Percentiles rank a stretch among this genome's conserved stretches.
These are phyloP conservation scores for Dianthus caryophyllus DNA, from an alignment of 148 eudicot species.

Conservation along the genomic window DNA sequence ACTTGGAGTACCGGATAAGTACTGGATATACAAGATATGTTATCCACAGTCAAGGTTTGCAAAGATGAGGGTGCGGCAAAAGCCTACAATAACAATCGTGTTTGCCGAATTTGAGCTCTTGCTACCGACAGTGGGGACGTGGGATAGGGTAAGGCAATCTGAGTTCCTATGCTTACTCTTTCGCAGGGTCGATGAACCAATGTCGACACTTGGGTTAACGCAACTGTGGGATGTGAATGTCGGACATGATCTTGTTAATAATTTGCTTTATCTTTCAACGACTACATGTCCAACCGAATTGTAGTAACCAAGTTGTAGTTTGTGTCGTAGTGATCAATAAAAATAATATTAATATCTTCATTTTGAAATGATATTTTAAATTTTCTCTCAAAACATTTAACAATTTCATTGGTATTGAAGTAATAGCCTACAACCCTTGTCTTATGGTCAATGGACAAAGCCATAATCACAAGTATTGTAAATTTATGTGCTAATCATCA, in stretches of 20 bases:
- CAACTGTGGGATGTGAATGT: conserved; percentile 1
- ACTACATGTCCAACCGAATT: neutral
- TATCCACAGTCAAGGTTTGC: neutral
- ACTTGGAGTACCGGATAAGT: neutral
- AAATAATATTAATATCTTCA: too few species aligned
- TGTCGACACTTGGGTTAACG: neutral
- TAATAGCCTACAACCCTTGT: too few species aligned
- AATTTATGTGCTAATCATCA: too few species aligned
- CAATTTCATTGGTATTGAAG: too few species aligned
- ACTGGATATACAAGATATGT: conserved; percentile 8
- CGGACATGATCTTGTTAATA: conserved; percentile 3
- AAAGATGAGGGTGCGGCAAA: neutral
- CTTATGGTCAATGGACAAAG: too few species aligned
- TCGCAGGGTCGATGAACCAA: neutral
- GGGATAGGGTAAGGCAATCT: neutral
- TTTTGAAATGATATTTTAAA: too few species aligned
- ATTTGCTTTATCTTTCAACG: neutral
- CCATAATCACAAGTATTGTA: too few species aligned
- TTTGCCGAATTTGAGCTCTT: conserved; percentile 3
- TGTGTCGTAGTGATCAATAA: too few species aligned
- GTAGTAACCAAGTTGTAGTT: too few species aligned
- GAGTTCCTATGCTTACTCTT: neutral
- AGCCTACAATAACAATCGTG: neutral
- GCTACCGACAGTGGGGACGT: neutral
- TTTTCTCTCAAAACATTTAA: too few species aligned